Conservation (phyloP, 2,329 filamentous ascomycete genomes). For the Aureobasidium lini region DNA sequence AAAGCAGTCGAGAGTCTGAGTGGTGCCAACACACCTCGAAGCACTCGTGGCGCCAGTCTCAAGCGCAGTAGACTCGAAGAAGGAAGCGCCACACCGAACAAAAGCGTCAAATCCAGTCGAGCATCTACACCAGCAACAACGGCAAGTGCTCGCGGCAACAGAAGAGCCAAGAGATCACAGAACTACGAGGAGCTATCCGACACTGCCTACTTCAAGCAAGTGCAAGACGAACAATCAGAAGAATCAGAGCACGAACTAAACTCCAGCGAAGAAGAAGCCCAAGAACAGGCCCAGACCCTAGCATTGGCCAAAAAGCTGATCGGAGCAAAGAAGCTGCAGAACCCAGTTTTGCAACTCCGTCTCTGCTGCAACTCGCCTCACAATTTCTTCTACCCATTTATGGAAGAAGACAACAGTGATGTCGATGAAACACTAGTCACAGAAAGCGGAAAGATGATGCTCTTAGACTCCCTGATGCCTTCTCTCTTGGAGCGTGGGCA, state of each 20-base stretch:
- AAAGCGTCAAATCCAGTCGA: slow-evolving; percentile 68
- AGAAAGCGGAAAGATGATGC: slow-evolving; percentile 88
- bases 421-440: slow-evolving; percentile 75
- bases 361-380: slow-evolving; percentile 90
- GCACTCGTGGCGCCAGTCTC: slow-evolving; percentile 36
- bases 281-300: slow-evolving; percentile 58
- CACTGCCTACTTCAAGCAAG: slow-evolving; percentile 71
- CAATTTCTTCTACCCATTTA: slow-evolving; percentile 92
- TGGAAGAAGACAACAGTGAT: slow-evolving; percentile 50
- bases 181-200: slow-evolving; percentile 69
- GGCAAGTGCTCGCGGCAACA: slow-evolving; percentile 38
- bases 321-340: slow-evolving; percentile 84
- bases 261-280: slow-evolving; percentile 50
- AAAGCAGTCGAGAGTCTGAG: slow-evolving; percentile 64
- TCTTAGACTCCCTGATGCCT: slow-evolving; percentile 79
- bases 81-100: slow-evolving; percentile 46
- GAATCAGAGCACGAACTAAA: slow-evolving; percentile 31
- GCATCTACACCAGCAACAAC: slow-evolving; percentile 61
- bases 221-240: slow-evolving; percentile 41
- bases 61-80: slow-evolving; percentile 50
- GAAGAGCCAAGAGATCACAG: slow-evolving; percentile 46
- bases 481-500: slow-evolving; percentile 66
- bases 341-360: slow-evolving; percentile 84
- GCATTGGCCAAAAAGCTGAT: slow-evolving; percentile 82
- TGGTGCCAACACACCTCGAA: slow-evolving; percentile 42